Conservation (phyloP, 2,329 filamentous ascomycete species). For the Exophiala aquamarina region DNA sequence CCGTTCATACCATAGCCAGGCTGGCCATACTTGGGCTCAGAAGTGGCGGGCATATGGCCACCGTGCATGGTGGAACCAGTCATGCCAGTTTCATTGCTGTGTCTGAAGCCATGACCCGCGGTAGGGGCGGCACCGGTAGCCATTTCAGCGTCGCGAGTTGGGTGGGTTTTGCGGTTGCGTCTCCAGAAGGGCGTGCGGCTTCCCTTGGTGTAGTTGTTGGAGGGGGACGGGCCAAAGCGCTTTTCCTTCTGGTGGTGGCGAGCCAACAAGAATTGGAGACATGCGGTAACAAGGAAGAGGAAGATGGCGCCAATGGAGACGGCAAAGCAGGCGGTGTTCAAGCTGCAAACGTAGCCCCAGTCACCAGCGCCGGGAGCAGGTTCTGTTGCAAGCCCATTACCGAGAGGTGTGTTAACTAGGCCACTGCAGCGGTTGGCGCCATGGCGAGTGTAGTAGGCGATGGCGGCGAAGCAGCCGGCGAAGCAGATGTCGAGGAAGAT, state of each 20-base stretch:
- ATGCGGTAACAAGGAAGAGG: conserved; percentile 73
- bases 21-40: conserved; percentile 35
- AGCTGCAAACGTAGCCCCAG: conserved; percentile 62
- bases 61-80: conserved; percentile 48
- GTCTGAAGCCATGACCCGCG: conserved; percentile 35
- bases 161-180: conserved; percentile 37
- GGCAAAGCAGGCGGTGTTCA: conserved; percentile 76
- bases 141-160: conserved; percentile 46
- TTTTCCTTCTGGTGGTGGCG: conserved; percentile 74
- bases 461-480: conserved; percentile 74
- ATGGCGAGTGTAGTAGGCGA: conserved; percentile 71
- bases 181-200: conserved; percentile 45
- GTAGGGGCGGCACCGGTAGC: conserved; percentile 33
- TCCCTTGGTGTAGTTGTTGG: conserved; percentile 68
- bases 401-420: conserved; percentile 66
- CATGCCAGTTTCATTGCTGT: conserved; percentile 51
- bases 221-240: conserved; percentile 65
- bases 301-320: conserved; percentile 78
- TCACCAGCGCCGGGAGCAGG: conserved; percentile 51
- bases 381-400: conserved; percentile 57
- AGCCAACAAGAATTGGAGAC: conserved; percentile 67
- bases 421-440: conserved; percentile 68
- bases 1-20: conserved; percentile 23
- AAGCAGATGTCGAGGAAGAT: conserved; percentile 78
- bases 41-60: conserved; percentile 27